Conservation (phyloP, 164 flowering plant species). For the Stephania yunnanensis region DNA sequence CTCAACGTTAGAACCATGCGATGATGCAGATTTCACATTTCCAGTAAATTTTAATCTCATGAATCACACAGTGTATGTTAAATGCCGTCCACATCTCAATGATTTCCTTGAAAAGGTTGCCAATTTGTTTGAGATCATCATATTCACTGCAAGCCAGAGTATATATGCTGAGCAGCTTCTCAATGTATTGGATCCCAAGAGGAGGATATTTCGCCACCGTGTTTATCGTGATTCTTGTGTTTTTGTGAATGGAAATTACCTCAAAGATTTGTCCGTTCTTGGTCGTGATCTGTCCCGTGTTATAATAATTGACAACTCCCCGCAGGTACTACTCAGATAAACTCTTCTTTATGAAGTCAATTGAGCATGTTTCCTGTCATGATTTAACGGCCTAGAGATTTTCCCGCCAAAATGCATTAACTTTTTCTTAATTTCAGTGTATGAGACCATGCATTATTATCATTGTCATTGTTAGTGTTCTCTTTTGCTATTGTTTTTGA, state of each 20-base stretch:
- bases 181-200: constrained; percentile 87
- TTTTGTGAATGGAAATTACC: constrained; percentile 83
- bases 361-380: not conserved
- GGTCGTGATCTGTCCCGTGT: constrained; percentile 91
- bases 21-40: constrained; percentile 91
- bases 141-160: constrained; percentile 98
- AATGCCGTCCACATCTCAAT: constrained; percentile 82
- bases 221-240: constrained; percentile 93
- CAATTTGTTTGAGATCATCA: constrained; percentile 75
- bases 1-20: constrained; percentile 79
- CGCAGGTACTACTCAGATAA: constrained; percentile 54
- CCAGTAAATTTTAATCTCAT: constrained; percentile 68
- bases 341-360: not conserved
- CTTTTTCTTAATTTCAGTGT: not conserved
- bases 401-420: not conserved
- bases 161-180: constrained; percentile 97
- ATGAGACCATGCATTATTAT: not conserved
- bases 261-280: constrained; percentile 91
- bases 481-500: not conserved
- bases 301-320: constrained; percentile 87
- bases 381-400: not conserved
- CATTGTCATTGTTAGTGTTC: too few species aligned
- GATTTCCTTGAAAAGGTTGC: constrained; percentile 84
- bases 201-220: constrained; percentile 80
- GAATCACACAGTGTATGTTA: constrained; percentile 81